A percentile compares a stretch with the other conserved stretches of the same genome.
Evolutionary conservation across 768 basidiomycete species (phyloP).

Genomic region (Russula abietina): DNA sequence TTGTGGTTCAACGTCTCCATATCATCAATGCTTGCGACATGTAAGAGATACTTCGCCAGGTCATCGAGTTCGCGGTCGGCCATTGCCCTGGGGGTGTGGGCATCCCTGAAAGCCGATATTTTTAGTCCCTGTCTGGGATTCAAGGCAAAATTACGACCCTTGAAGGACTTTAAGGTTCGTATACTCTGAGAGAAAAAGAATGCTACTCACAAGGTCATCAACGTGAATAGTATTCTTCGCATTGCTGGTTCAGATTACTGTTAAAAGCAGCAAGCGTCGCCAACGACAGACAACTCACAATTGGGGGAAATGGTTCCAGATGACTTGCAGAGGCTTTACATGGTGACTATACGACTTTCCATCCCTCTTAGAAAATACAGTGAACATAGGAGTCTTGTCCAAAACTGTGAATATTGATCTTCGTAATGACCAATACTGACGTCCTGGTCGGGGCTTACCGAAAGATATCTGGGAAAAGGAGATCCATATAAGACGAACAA

Average conservation of each 20-base stretch:
- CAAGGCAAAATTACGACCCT: slow-evolving; percentile 72
- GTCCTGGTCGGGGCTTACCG: slow-evolving; percentile 8
- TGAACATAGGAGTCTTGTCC: slow-evolving; percentile 87
- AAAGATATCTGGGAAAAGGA: slow-evolving; percentile 19
- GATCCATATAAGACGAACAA: not conserved
- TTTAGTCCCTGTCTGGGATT: slow-evolving; percentile 82
- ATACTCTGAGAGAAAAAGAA: not conserved
- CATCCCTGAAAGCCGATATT: slow-evolving; percentile 75
- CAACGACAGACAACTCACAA: slow-evolving; percentile 41
- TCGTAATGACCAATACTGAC: not conserved
- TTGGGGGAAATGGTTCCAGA: slow-evolving; percentile 83
- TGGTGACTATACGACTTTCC: slow-evolving; percentile 73
- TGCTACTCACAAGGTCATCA: slow-evolving; percentile 64
- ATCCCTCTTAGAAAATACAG: slow-evolving; percentile 69
- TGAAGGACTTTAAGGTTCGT: not conserved
- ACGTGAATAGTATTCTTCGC: slow-evolving; percentile 78
- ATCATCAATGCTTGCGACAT: slow-evolving; percentile 54
- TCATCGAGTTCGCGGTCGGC: slow-evolving; percentile 67
- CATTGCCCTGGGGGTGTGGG: slow-evolving; percentile 55
- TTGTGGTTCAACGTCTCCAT: slow-evolving; percentile 62
- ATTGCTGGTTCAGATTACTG: slow-evolving; percentile 36
- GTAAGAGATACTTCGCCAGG: slow-evolving; percentile 57
- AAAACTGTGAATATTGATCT: slow-evolving; percentile 44
- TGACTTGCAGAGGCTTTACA: slow-evolving; percentile 76
- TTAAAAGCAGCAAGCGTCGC: not conserved